These are phyloP conservation scores for Pulicaria dysenterica DNA, from an alignment of 129 eudicot species.

Conservation along the genomic window DNA sequence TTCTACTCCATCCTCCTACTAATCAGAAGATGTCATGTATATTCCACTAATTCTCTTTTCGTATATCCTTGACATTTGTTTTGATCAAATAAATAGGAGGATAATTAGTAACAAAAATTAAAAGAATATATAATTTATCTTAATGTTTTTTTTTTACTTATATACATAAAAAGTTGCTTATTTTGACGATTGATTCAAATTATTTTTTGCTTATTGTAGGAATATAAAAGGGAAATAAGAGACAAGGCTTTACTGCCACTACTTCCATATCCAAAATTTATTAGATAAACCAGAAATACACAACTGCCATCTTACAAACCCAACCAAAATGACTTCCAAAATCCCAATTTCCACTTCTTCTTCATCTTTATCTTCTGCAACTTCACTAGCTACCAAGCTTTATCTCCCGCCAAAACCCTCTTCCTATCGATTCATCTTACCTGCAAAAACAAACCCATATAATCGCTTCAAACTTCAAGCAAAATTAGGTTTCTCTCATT, in stretches of 20 bases:
- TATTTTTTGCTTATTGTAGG: neutral
- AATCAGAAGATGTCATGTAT: no score
- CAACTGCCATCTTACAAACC: slow-evolving; percentile 6
- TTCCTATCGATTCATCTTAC: slow-evolving; percentile 25
- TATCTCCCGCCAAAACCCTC: slow-evolving; percentile 38
- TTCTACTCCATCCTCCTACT: no score
- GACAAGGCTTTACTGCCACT: slow-evolving; percentile 39
- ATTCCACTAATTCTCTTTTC: no score
- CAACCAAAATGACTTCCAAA: slow-evolving; percentile 45
- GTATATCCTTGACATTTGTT: no score
- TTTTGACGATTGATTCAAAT: no score
- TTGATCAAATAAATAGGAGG: no score
- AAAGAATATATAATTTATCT: no score
- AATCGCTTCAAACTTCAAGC: slow-evolving; percentile 51
- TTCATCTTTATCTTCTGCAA: slow-evolving; percentile 31
- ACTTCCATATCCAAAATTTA: slow-evolving; percentile 47
- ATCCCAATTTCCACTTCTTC: slow-evolving; percentile 43
- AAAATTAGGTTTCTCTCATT: slow-evolving; percentile 46
- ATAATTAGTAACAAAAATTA: no score
- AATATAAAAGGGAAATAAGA: slow-evolving; percentile 12
- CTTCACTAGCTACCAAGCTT: slow-evolving; percentile 29
- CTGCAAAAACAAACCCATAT: slow-evolving; percentile 34
- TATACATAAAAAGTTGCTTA: no score
- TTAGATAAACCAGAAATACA: slow-evolving; percentile 10
- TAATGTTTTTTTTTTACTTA: no score